phyloP scores from a whole-genome alignment of 2,329 filamentous ascomycete species.

The Fusarium brachygibbosum region DNA sequence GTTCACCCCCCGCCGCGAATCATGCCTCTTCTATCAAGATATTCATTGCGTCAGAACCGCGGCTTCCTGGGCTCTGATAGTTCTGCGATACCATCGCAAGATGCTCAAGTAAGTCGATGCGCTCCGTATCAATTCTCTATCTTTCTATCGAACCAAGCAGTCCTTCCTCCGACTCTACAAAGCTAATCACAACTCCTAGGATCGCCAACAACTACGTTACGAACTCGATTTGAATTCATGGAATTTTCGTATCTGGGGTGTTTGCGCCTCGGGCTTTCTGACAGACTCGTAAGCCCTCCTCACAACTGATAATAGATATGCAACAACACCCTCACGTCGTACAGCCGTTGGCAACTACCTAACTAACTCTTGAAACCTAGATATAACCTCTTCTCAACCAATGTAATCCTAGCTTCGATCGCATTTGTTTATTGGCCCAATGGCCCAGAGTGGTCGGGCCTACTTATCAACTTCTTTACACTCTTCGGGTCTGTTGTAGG shows the following conservation, averaged over 20 bases:
- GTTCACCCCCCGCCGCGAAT: constrained; percentile 33
- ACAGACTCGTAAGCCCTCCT: constrained; percentile 63
- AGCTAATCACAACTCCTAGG: constrained; percentile 52
- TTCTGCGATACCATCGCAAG: constrained; percentile 63
- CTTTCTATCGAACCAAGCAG: constrained; percentile 3
- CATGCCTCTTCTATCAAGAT: constrained; percentile 51
- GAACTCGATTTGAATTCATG: constrained; percentile 68
- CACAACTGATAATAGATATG: neutral
- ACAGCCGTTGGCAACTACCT: neutral
- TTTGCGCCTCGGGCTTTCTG: constrained; percentile 67
- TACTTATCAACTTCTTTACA: constrained; percentile 67
- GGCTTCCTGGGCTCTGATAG: constrained; percentile 66
- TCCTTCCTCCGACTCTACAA: constrained; percentile 6
- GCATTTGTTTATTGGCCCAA: constrained; percentile 67
- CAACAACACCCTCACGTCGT: neutral
- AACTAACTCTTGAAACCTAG: constrained; percentile 47
- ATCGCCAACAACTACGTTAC: constrained; percentile 65
- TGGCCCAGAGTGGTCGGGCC: constrained; percentile 59
- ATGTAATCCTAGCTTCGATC: constrained; percentile 66
- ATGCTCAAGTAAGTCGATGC: constrained; percentile 59
- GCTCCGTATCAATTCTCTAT: constrained; percentile 13
- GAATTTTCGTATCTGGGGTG: constrained; percentile 68
- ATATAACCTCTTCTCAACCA: constrained; percentile 68
- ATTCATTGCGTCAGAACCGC: constrained; percentile 58
- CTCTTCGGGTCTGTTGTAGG: constrained; percentile 66